These are phyloP conservation scores for Metschnikowia anglica DNA, from an alignment of 805 yeast genomes.

Conservation along the genomic window DNA sequence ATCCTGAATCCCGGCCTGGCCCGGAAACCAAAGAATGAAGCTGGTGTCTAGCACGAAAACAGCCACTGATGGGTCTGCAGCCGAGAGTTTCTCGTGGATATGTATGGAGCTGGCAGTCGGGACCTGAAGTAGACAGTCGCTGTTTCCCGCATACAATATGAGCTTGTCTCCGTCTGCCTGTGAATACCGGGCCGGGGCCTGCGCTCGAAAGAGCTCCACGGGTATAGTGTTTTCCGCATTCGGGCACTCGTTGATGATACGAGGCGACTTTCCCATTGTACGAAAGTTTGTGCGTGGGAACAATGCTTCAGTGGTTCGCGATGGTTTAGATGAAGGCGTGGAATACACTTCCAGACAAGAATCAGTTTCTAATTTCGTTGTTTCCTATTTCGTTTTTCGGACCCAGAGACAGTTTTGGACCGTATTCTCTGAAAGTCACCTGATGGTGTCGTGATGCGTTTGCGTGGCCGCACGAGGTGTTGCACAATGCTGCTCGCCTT, in stretches of 20 bases:
- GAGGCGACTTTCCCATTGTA: constrained; percentile 3
- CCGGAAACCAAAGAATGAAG: constrained; percentile 32
- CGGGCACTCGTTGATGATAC: constrained; percentile 30
- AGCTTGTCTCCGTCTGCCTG: constrained; percentile 38
- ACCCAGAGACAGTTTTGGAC: too few species aligned
- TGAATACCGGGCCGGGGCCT: constrained; percentile 41
- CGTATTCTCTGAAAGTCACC: too few species aligned
- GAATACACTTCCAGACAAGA: too few species aligned
- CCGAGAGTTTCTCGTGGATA: constrained; percentile 3
- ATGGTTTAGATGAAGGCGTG: too few species aligned
- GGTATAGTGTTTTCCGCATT: constrained; percentile 43
- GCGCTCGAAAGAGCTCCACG: constrained; percentile 30
- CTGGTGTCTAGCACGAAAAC: constrained; percentile 37
- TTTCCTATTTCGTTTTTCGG: too few species aligned
- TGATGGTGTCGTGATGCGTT: not conserved
- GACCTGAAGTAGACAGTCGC: constrained; percentile 15
- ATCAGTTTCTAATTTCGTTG: too few species aligned
- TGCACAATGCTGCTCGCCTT: not conserved
- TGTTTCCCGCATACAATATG: constrained; percentile 42
- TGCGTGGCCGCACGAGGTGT: constrained; percentile 6
- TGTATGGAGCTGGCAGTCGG: constrained; percentile 7
- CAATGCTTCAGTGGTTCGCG: not conserved
- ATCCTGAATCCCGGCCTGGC: not conserved
- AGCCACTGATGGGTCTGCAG: constrained; percentile 17
- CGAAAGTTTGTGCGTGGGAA: not conserved